These are phyloP conservation scores for Jimgerdemannia lactiflua DNA, from an alignment of 192 early-diverging fungal species.

Conservation along the genomic window DNA sequence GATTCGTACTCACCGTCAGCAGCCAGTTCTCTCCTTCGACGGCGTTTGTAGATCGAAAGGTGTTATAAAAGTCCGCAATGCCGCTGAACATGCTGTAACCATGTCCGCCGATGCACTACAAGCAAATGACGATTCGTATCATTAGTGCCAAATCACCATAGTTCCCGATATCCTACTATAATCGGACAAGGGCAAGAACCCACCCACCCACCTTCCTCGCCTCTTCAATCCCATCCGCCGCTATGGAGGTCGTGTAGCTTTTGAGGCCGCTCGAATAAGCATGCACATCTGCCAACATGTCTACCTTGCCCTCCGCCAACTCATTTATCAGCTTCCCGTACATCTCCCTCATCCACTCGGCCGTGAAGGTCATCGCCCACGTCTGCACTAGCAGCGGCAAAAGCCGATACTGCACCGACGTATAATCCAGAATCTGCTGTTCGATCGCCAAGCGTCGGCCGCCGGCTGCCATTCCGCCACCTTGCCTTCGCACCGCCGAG, in stretches of 20 bases:
- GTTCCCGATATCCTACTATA: background rate
- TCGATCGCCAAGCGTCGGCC: constrained; percentile 26
- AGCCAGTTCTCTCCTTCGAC: constrained; percentile 72
- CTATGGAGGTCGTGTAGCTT: constrained; percentile 52
- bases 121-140: too few species aligned
- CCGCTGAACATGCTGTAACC: constrained; percentile 71
- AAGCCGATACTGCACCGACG: constrained; percentile 65
- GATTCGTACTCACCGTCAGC: constrained; percentile 16
- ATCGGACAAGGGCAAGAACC: background rate
- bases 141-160: constrained; percentile 49
- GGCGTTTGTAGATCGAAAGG: constrained; percentile 54
- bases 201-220: background rate
- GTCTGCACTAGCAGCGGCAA: constrained; percentile 59
- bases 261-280: constrained; percentile 66
- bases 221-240: constrained; percentile 62
- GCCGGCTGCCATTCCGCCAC: constrained; percentile 1
- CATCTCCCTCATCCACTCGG: constrained; percentile 40
- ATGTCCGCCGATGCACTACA: constrained; percentile 55
- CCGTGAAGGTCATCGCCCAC: constrained; percentile 62
- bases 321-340: constrained; percentile 53
- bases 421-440: constrained; percentile 68
- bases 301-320: constrained; percentile 47
- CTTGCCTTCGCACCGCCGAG: constrained; percentile 64
- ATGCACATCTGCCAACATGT: constrained; percentile 61
- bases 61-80: constrained; percentile 58